Percentiles rank a stretch among this genome's conserved stretches.
phyloP scores from a whole-genome alignment of 1,139 yeast genomes.

The Suzukiozyma palmioleophila region DNA sequence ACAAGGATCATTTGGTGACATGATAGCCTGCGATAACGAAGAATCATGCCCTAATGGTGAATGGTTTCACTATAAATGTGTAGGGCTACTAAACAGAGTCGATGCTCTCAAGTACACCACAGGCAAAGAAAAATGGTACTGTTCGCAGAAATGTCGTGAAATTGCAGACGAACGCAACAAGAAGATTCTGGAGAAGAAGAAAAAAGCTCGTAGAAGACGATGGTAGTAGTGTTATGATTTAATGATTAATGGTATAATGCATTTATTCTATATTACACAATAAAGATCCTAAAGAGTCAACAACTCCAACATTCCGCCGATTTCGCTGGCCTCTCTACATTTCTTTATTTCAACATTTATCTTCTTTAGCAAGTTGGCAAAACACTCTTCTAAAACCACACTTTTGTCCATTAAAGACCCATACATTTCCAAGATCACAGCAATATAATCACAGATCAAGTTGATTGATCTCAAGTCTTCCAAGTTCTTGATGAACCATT shows the following conservation, averaged over 20 bases:
- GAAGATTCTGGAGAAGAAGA: constrained; percentile 15
- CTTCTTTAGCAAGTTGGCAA: constrained; percentile 55
- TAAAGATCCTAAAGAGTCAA: constrained; percentile 40
- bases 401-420: constrained; percentile 67
- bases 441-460: constrained; percentile 78
- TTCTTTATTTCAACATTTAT: constrained; percentile 66
- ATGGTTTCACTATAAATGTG: constrained; percentile 50
- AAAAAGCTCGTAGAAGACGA: constrained; percentile 15
- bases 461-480: constrained; percentile 77
- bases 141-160: constrained; percentile 32
- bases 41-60: constrained; percentile 42
- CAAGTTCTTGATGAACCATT: constrained; percentile 73
- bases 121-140: constrained; percentile 39
- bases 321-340: constrained; percentile 83
- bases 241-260: constrained; percentile 3
- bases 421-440: constrained; percentile 77
- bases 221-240: too few species aligned
- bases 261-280: not conserved
- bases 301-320: constrained; percentile 90
- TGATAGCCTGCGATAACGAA: constrained; percentile 46
- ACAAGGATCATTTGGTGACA: constrained; percentile 42
- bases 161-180: constrained; percentile 12
- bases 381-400: constrained; percentile 73
- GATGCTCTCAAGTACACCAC: constrained; percentile 36
- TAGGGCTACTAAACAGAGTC: constrained; percentile 36